A percentile compares a stretch with the other conserved stretches of the same genome.
Evolutionary conservation across 2,329 filamentous ascomycete species (phyloP).

Genomic region (Zelopaecilomyces penicillatus): DNA sequence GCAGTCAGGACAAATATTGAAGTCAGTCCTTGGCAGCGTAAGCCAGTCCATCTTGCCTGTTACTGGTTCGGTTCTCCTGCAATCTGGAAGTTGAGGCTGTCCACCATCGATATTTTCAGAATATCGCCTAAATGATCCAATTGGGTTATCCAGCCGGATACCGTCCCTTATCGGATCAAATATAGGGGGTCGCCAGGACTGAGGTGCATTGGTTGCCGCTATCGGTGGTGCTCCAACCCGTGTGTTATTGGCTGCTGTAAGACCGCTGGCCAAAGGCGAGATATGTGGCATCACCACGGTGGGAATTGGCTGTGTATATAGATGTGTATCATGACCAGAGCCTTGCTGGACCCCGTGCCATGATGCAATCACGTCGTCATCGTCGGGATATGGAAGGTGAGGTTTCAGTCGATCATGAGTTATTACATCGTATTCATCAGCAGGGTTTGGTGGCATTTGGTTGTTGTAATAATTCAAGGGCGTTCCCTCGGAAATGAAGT

Average conservation of each 20-base stretch:
- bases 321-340: background rate
- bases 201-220: constrained; percentile 13
- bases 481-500: constrained; percentile 2
- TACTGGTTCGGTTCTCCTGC: constrained; percentile 56
- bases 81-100: constrained; percentile 47
- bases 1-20: constrained; percentile 79
- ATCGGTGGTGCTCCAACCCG: background rate
- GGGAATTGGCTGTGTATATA: constrained; percentile 1
- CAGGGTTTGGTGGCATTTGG: constrained; percentile 22
- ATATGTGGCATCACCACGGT: constrained; percentile 18
- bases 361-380: constrained; percentile 20
- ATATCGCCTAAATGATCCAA: constrained; percentile 43
- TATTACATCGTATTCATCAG: constrained; percentile 11
- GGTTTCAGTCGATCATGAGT: constrained; percentile 15
- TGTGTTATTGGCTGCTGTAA: constrained; percentile 1
- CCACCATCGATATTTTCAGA: constrained; percentile 32
- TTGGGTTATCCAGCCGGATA: constrained; percentile 27
- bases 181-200: constrained; percentile 37
- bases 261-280: constrained; percentile 5
- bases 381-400: constrained; percentile 31
- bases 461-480: constrained; percentile 16
- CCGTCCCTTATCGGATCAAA: constrained; percentile 34
- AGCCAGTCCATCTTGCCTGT: constrained; percentile 70
- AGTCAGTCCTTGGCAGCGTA: constrained; percentile 61
- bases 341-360: constrained; percentile 12